These are phyloP conservation scores for Suhomyces kilbournensis DNA, from an alignment of 805 yeast species.

Conservation along the genomic window DNA sequence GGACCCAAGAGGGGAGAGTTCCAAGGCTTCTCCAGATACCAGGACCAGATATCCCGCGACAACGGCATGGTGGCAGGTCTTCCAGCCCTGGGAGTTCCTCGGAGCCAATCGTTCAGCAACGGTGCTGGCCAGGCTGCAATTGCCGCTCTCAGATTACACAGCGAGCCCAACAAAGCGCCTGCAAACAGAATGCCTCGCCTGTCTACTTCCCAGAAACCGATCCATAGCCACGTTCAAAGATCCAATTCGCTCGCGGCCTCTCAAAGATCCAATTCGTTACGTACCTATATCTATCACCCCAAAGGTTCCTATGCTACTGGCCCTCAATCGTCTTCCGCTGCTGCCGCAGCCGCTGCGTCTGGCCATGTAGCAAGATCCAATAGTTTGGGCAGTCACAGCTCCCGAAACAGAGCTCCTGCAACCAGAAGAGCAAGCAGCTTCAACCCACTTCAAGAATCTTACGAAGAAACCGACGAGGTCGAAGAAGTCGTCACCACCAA, in stretches of 20 bases:
- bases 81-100: conserved; percentile 16
- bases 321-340: not conserved
- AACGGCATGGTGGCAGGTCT: conserved; percentile 12
- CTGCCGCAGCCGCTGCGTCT: conserved; percentile 1
- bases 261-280: conserved; percentile 31
- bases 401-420: not conserved
- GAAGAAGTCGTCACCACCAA: conserved; percentile 36
- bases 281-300: conserved; percentile 38
- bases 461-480: conserved; percentile 10
- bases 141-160: conserved; percentile 38
- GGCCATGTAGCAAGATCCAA: not conserved
- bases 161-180: not conserved
- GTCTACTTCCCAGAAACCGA: not conserved
- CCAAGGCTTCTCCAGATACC: conserved; percentile 36
- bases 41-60: conserved; percentile 18
- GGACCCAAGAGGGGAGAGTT: conserved; percentile 14
- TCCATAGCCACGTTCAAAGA: conserved; percentile 10
- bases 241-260: conserved; percentile 21
- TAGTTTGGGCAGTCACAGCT: not conserved
- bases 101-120: conserved; percentile 25
- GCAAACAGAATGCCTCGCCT: not conserved
- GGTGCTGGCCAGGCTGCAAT: conserved; percentile 42
- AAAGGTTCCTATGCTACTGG: conserved; percentile 38
- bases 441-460: conserved; percentile 8
- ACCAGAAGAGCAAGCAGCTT: not conserved